Evolutionary conservation across 441 rosid species (phyloP), one percentile per base, ranked within the genome.

Genomic region (Dalechampia spathulata): DNA sequence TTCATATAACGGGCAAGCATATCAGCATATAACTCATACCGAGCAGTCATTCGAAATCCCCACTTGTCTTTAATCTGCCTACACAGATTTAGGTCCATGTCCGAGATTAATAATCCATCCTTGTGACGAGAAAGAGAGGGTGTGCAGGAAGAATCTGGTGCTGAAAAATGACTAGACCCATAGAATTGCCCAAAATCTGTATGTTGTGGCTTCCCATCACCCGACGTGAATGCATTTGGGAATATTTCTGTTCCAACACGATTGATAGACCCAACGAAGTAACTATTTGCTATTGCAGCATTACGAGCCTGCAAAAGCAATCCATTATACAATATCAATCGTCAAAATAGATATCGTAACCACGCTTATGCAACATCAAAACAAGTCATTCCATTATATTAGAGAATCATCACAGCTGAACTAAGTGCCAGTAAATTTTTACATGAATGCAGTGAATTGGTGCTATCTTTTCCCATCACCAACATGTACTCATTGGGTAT

Each of bases 161-260:
- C 86, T 51, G 99, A 90, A 69, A 90, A 82, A 75, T 90, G 69
- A 70, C 96, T 90, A 16, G 97, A 90, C 23, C 99, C 99, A 36
- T 83, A 89, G 66, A 90, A 93, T 75, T 93, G 99, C 16, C 94
- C 99, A 37, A 90, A 90, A 65, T 82, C 99, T 0, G 68, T 36
- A 43, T 93, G 96, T 26, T 80, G 85, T 44, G 97, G 93, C 67
- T 90, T 90, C 23, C 83, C 96, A 58, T 93, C 96, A 1, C 97
- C 97, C 1, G 99, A 90, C 2, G 99, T 93, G 70, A 93, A 87
- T n/a, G 99, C 78, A 63, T 90, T 81, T 8, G 99, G 96, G 65
- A 93, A 90, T 57, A 67, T 71, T 74, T 87, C 99, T 2, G 96
- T 93, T n/a, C 99, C 99, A 55, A 93, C 95, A 5, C 97, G 86